phyloP scores from a whole-genome alignment of 2,329 filamentous ascomycete species.

The Monilinia vaccinii-corymbosi region DNA sequence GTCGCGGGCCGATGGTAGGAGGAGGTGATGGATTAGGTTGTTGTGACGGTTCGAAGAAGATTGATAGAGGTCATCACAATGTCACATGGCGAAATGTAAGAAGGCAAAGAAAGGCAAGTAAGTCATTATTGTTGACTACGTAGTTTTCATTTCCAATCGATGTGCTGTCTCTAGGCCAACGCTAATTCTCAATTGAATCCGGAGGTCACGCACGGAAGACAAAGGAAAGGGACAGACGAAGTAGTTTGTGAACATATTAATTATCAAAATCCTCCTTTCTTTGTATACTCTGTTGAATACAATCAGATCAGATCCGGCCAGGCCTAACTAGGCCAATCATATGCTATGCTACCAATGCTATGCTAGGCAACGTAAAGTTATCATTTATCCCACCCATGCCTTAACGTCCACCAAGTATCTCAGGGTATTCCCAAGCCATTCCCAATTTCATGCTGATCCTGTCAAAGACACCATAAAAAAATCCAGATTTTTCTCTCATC shows the following conservation, averaged over 20 bases:
- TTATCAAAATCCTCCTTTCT: slow-evolving; percentile 7
- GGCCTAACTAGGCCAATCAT: background rate
- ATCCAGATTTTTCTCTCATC: slow-evolving; percentile 6
- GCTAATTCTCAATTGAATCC: background rate
- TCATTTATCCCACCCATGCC: background rate
- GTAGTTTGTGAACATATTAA: slow-evolving; percentile 4
- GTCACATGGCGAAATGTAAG: background rate
- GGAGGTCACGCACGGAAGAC: background rate
- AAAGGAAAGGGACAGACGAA: background rate
- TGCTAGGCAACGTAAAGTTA: slow-evolving; percentile 4
- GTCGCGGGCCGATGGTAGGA: rapidly evolving
- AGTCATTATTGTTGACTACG: background rate
- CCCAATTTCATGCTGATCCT: background rate
- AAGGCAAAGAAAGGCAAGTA: too few relatives aligned
- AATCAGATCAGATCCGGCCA: background rate
- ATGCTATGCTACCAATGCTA: slow-evolving; percentile 5
- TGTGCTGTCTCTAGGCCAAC: background rate
- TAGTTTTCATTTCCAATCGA: background rate
- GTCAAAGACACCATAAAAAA: slow-evolving; percentile 5
- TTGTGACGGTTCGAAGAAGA: background rate
- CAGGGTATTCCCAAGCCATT: background rate
- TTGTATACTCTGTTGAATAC: background rate
- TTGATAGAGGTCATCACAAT: background rate
- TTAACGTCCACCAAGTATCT: background rate
- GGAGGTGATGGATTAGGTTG: background rate